Percentiles rank a stretch among this genome's conserved stretches.
phyloP scores from a whole-genome alignment of 805 yeast genomes.

The Maudiozyma bulderi region DNA sequence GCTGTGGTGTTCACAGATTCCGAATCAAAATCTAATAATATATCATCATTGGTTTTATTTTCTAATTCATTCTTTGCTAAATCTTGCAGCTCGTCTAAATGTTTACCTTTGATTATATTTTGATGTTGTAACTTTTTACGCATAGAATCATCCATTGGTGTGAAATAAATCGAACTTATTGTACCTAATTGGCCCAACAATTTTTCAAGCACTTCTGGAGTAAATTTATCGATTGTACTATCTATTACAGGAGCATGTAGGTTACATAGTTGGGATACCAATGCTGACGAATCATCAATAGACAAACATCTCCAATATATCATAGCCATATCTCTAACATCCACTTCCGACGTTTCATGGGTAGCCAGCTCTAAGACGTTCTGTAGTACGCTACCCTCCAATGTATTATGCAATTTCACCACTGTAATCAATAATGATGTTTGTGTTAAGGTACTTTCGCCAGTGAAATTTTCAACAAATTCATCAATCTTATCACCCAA shows the following conservation, averaged over 20 bases:
- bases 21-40: slow-evolving; percentile 76
- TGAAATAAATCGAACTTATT: slow-evolving; percentile 81
- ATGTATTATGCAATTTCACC: slow-evolving; percentile 43
- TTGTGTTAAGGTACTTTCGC: slow-evolving; percentile 53
- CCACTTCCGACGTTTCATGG: slow-evolving; percentile 57
- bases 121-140: slow-evolving; percentile 31
- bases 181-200: slow-evolving; percentile 71
- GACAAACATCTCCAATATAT: slow-evolving; percentile 73
- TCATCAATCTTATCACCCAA: slow-evolving; percentile 38
- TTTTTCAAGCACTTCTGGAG: slow-evolving; percentile 56
- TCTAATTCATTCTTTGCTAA: slow-evolving; percentile 70
- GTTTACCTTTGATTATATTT: slow-evolving; percentile 37
- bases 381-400: slow-evolving; percentile 43
- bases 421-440: slow-evolving; percentile 49
- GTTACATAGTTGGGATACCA: slow-evolving; percentile 24
- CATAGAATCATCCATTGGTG: slow-evolving; percentile 58
- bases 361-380: slow-evolving; percentile 53
- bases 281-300: slow-evolving; percentile 24
- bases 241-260: slow-evolving; percentile 56
- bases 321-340: slow-evolving; percentile 71
- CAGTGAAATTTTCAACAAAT: slow-evolving; percentile 44
- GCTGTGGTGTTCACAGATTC: slow-evolving; percentile 31
- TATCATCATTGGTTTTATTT: slow-evolving; percentile 58
- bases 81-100: slow-evolving; percentile 67
- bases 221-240: slow-evolving; percentile 62